A percentile compares a stretch with the other conserved stretches of the same genome.
Evolutionary conservation across 1,284 basidiomycete genomes (phyloP).

Genomic region (Rhodofomes roseus): DNA sequence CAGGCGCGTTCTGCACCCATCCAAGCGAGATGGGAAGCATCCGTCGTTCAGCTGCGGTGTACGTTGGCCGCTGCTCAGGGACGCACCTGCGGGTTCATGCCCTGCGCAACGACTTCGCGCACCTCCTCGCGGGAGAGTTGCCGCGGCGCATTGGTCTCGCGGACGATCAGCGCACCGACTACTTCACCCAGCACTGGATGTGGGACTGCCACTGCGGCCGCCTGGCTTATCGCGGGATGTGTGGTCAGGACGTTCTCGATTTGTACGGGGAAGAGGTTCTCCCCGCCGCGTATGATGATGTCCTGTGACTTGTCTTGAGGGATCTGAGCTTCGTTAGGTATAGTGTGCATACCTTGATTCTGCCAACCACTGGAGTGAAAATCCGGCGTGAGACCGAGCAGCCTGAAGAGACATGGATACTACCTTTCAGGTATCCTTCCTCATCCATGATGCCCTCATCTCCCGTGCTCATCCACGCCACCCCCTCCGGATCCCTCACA

Average conservation of each 20-base stretch:
- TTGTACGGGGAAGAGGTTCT: slow-evolving; percentile 84
- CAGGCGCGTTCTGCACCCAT: slow-evolving; percentile 59
- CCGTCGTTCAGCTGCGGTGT: not conserved
- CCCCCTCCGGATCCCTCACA: slow-evolving; percentile 51
- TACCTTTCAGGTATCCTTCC: slow-evolving; percentile 76
- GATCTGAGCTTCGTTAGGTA: too few species aligned
- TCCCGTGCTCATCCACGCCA: slow-evolving; percentile 82
- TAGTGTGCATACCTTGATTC: slow-evolving; percentile 53
- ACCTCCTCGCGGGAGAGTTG: slow-evolving; percentile 48
- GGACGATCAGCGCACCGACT: slow-evolving; percentile 74
- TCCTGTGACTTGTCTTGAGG: slow-evolving; percentile 47
- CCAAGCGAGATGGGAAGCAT: not conserved
- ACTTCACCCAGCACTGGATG: slow-evolving; percentile 71
- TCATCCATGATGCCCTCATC: slow-evolving; percentile 82
- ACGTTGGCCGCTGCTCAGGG: too few species aligned
- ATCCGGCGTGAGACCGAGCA: not conserved
- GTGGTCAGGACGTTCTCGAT: slow-evolving; percentile 77
- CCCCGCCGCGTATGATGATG: slow-evolving; percentile 85
- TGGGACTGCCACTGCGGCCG: slow-evolving; percentile 73
- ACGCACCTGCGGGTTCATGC: slow-evolving; percentile 75
- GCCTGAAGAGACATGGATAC: not conserved
- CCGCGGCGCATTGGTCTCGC: slow-evolving; percentile 31
- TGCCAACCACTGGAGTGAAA: slow-evolving; percentile 60
- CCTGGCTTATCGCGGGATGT: slow-evolving; percentile 65
- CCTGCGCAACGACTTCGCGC: slow-evolving; percentile 44